These are phyloP conservation scores for Kodamaea sp. DNA, from an alignment of 1,139 yeast genomes.

Conservation along the genomic window DNA sequence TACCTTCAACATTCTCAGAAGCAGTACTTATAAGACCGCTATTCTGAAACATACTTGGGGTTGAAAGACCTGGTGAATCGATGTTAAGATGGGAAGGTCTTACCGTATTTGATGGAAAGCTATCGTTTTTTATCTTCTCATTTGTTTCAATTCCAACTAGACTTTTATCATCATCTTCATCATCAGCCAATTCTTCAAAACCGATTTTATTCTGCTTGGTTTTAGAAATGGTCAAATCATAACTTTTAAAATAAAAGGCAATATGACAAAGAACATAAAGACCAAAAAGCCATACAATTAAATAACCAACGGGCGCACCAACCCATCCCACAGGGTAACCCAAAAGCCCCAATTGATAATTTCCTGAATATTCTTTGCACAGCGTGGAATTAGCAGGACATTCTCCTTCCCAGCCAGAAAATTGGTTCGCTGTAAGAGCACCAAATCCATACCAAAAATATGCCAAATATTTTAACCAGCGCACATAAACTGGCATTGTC, in stretches of 20 bases:
- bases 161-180: constrained; percentile 8
- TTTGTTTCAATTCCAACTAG: no score
- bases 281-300: constrained; percentile 19
- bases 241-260: constrained; percentile 16
- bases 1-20: no score
- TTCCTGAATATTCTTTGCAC: constrained; percentile 20
- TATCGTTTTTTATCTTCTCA: no score
- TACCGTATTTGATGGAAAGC: no score
- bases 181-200: constrained; percentile 15
- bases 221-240: constrained; percentile 20
- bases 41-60: no score
- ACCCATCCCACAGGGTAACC: constrained; percentile 23
- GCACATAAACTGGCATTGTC: constrained; percentile 25
- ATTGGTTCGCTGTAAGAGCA: constrained; percentile 22
- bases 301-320: constrained; percentile 19
- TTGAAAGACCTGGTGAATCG: no score
- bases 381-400: constrained; percentile 15
- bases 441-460: constrained; percentile 27
- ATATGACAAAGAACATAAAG: constrained; percentile 15
- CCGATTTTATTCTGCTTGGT: constrained; percentile 19
- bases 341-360: constrained; percentile 17
- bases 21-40: no score
- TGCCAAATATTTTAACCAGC: constrained; percentile 25
- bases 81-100: no score
- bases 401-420: constrained; percentile 19